A percentile compares a stretch with the other conserved stretches of the same genome.
These are phyloP conservation scores for Pseudogymnoascus sp. DNA, from an alignment of 2,329 filamentous ascomycete genomes.

Conservation along the genomic window DNA sequence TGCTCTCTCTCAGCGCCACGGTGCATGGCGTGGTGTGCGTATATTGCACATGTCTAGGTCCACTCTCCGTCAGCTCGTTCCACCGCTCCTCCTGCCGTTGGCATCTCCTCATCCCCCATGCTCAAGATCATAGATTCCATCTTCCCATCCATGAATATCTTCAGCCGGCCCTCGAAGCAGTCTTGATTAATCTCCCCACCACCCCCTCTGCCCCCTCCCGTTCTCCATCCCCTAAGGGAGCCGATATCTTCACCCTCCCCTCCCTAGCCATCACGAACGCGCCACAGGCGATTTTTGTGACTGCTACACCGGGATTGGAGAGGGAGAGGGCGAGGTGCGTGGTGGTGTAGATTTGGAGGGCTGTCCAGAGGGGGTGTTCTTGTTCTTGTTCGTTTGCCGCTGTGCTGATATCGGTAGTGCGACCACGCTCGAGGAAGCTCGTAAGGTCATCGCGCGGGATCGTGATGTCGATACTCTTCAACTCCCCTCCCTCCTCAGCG, in stretches of 20 bases:
- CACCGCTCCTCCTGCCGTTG: no score
- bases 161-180: no score
- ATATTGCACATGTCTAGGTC: no score
- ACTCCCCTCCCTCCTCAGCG: constrained; percentile 4
- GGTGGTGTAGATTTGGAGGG: constrained; percentile 31
- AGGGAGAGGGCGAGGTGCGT: constrained; percentile 35
- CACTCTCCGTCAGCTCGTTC: no score
- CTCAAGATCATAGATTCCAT: no score
- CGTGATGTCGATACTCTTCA: constrained; percentile 37
- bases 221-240: constrained; percentile 15
- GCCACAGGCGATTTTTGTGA: constrained; percentile 34
- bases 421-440: constrained; percentile 20
- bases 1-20: no score
- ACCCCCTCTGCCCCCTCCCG: neutral
- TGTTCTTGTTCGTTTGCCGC: neutral
- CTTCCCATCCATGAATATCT: no score
- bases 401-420: constrained; percentile 11
- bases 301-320: constrained; percentile 29
- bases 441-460: constrained; percentile 33
- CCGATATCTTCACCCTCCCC: constrained; percentile 33
- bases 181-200: neutral
- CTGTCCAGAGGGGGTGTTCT: constrained; percentile 30
- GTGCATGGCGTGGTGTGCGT: no score
- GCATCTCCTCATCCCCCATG: no score
- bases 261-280: constrained; percentile 33